Base-by-base conservation (phyloP, 2,329 filamentous ascomycete genomes). In the Fusarium udum region DNA sequence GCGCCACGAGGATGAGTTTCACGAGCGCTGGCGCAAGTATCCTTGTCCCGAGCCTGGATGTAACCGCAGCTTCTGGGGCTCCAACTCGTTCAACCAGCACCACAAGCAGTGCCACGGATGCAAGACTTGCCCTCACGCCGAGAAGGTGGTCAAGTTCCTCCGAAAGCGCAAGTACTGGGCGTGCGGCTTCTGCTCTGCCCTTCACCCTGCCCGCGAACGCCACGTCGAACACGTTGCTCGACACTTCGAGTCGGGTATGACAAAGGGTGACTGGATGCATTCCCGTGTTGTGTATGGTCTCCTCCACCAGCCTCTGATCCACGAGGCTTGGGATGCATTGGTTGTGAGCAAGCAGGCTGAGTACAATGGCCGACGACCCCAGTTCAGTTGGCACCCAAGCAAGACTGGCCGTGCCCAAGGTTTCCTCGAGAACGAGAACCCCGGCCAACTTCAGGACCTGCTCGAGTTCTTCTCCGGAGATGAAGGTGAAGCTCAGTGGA, bases 11-110 rank as follows among this genome's bases (percentile, higher is more conserved):
- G 90, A 92, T 75, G 90, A 91, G 80, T 91, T 92, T 77, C 90
- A 92, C 80, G 90, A 92, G 83, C 88, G 90, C 61, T 89, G 89
- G 83, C 88, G 90, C 71, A 91, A 91, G 77, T 92, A 91, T 79
- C 89, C 90, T 18, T 92, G 90, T 76, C 90, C 90, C 11, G 90
- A 90, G 73, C 84, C 84, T 14, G 84, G 84, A 73, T 92, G 91
- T 81, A 91, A 91, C 80, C 88, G 90, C 75, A 90, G 89, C 77
- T 91, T 92, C 80, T 91, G 89, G 85, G 89, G 90, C 15, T 89
- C 90, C 73, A 92, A 92, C 79, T 90, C 89, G 9, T 92, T 92
- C 80, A 90, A 91, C 73, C 89, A 91, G 79, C 90, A 92, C 72
- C 90, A 92, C 82, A 91, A 90, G 76, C 88, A 90, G 63, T 88